These are phyloP conservation scores for Capsella bursapastoris DNA, from an alignment of 345 rosid species.

Conservation along the genomic window DNA sequence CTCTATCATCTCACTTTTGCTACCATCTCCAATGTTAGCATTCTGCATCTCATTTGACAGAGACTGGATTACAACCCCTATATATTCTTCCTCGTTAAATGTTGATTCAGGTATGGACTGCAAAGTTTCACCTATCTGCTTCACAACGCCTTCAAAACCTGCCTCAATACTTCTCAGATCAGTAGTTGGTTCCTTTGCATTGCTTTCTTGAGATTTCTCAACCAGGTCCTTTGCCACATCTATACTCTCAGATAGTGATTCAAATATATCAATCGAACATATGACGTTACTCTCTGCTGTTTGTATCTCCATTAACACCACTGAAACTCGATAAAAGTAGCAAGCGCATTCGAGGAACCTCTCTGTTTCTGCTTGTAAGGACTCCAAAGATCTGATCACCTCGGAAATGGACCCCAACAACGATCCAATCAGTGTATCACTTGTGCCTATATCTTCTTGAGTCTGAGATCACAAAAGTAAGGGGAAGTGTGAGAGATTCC, in stretches of 20 bases:
- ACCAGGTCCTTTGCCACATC: constrained; percentile 57
- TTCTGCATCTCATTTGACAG: constrained; percentile 78
- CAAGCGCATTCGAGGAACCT: constrained; percentile 58
- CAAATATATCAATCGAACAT: constrained; percentile 54
- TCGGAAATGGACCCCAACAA: constrained; percentile 61
- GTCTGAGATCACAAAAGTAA: constrained; percentile 44
- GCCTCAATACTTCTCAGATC: constrained; percentile 50
- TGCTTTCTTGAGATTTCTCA: constrained; percentile 38
- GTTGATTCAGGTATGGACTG: constrained; percentile 66
- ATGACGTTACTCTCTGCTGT: constrained; percentile 44
- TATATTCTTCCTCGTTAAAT: constrained; percentile 55
- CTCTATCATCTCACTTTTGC: constrained; percentile 35
- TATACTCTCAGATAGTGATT: constrained; percentile 55
- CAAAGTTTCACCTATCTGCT: constrained; percentile 63
- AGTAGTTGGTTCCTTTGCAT: constrained; percentile 42
- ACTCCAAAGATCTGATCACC: constrained; percentile 50
- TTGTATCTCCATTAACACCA: constrained; percentile 74
- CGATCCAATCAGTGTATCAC: constrained; percentile 45
- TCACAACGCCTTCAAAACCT: constrained; percentile 55
- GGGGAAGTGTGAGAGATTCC: not conserved
- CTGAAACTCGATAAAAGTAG: constrained; percentile 68
- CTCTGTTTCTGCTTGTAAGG: constrained; percentile 51
- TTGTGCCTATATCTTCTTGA: constrained; percentile 41
- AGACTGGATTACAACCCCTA: constrained; percentile 58
- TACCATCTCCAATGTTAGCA: constrained; percentile 45